Evolutionary conservation across 768 basidiomycete genomes (phyloP).

Genomic region (Tylopilus subfusipes): DNA sequence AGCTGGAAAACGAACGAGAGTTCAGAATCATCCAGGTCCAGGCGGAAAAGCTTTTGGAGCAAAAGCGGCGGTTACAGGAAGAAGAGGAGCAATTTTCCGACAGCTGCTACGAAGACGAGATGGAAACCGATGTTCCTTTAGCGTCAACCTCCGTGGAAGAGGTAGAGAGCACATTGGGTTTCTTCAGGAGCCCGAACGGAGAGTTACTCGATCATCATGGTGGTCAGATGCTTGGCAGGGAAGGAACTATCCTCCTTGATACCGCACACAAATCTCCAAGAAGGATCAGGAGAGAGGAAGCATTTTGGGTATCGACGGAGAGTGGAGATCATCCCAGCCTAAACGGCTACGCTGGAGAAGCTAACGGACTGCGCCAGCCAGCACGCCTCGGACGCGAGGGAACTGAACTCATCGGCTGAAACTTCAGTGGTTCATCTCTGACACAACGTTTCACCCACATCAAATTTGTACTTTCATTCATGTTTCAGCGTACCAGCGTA

Average conservation of each 20-base stretch:
- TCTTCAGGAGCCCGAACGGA: conserved; percentile 18
- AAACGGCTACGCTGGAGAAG: not conserved
- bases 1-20: conserved; percentile 13
- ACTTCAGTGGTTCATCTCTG: not conserved
- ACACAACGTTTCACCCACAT: not conserved
- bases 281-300: conserved; percentile 3
- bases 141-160: conserved; percentile 1
- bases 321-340: too few species aligned
- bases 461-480: not conserved
- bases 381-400: conserved; percentile 21
- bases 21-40: conserved; percentile 7
- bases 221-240: conserved; percentile 20
- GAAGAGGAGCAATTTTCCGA: conserved; percentile 5
- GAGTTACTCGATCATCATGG: conserved; percentile 19
- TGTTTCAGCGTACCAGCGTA: not conserved
- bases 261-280: not conserved
- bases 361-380: not conserved
- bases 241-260: conserved; percentile 20
- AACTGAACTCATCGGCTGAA: conserved; percentile 22
- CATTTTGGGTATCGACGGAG: too few species aligned
- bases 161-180: not conserved
- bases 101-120: conserved; percentile 20
- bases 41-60: conserved; percentile 13
- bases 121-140: conserved; percentile 2
- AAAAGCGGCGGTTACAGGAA: not conserved